Evolutionary conservation across 768 basidiomycete genomes (phyloP), one percentile per base, ranked within the genome.

Genomic region (Boletus fagicola): DNA sequence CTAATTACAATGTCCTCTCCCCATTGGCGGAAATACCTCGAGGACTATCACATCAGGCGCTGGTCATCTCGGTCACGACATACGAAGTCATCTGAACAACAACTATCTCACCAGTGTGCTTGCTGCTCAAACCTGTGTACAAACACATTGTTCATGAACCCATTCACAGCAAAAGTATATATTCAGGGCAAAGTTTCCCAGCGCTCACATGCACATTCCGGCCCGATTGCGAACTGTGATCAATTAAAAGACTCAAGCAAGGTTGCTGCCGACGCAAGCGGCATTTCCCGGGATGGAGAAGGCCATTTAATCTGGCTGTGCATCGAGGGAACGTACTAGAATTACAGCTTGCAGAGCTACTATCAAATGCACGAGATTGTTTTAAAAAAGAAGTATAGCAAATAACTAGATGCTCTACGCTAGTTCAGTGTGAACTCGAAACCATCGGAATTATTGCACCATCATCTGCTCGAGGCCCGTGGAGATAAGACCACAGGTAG

Each of bases 401-500:
- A 62, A 67, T 62, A 71, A 61, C 57, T 65, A 65, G 51, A 58
- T 65, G 66, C 54, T 65, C 26, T 70, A 71, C 50, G 47, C 49
- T 68, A 71, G 60, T 61, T 33, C 62, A 59, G 52, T 54, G 56
- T 53, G 47, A 60, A 61, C 55, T 53, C 58, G 18, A 56, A 59
- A 53, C 33, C 16, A 47, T 48, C 54, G 16, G 24, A 40, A 49
- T 56, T 52, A 53, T 59, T 56, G 53, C 61, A 49, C 43, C 35
- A 60, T 64, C 57, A 68, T 48, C 53, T 58, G 47, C 53, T 60
- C 26, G 5, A 58, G 55, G 51, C 51, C 58, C 74, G 72, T 63
- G 72, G 70, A 62, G 73, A 71, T 64, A 77, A 60, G 53, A 75
- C 65, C 0, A 73, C 71, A 44, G 70, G 73, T 47, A 76, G 48